Conservation (phyloP, 1,284 basidiomycete species). For the Sporisorium scitamineum region DNA sequence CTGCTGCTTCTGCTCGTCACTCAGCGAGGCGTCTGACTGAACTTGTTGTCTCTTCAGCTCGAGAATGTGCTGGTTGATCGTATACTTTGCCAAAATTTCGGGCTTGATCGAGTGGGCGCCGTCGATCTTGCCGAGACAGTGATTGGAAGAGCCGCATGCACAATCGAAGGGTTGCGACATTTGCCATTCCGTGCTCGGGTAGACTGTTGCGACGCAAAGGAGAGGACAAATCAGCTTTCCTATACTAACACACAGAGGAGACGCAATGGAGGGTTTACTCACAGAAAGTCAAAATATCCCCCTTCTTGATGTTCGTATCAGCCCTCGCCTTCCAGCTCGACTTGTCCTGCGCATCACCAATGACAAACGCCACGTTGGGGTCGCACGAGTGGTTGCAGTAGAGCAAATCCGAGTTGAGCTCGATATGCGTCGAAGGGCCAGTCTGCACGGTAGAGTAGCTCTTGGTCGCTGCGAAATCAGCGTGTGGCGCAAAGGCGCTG, state of each 20-base stretch:
- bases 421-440: slow-evolving; percentile 50
- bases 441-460: slow-evolving; percentile 65
- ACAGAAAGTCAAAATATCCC: slow-evolving; percentile 65
- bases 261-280: slow-evolving; percentile 18
- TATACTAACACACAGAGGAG: neutral
- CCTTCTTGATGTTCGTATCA: slow-evolving; percentile 53
- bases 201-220: slow-evolving; percentile 43
- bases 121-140: slow-evolving; percentile 55
- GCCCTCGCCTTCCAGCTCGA: slow-evolving; percentile 50
- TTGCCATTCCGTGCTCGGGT: slow-evolving; percentile 65
- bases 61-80: slow-evolving; percentile 61
- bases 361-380: slow-evolving; percentile 57
- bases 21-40: neutral
- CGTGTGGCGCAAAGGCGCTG: slow-evolving; percentile 49
- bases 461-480: slow-evolving; percentile 32
- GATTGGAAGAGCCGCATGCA: slow-evolving; percentile 37
- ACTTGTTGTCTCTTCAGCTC: slow-evolving; percentile 53
- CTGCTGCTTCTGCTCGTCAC: neutral
- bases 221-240: neutral
- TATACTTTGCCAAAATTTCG: slow-evolving; percentile 43
- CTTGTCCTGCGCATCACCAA: slow-evolving; percentile 35
- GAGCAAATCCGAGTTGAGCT: slow-evolving; percentile 64
- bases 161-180: slow-evolving; percentile 67
- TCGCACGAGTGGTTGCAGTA: slow-evolving; percentile 67
- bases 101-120: slow-evolving; percentile 54